Percentiles rank a stretch among this genome's conserved stretches.
phyloP scores from a whole-genome alignment of 345 rosid species.

The Populus alba region DNA sequence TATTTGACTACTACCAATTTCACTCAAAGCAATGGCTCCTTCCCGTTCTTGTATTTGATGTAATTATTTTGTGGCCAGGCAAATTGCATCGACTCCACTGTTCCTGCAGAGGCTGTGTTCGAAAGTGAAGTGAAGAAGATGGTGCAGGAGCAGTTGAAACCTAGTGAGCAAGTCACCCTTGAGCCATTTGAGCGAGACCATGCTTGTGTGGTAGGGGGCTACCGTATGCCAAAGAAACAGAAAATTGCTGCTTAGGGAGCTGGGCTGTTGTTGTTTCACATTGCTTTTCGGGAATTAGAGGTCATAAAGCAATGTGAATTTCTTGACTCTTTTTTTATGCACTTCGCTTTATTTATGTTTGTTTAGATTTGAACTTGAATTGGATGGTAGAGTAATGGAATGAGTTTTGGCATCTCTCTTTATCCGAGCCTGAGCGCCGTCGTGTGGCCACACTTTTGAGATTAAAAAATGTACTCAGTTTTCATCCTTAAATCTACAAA shows the following conservation, averaged over 20 bases:
- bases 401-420: no score
- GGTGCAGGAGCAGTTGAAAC: conserved; percentile 81
- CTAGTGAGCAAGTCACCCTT: conserved; percentile 80
- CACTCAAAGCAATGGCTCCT: not conserved
- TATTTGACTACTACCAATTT: not conserved
- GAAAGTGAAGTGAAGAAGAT: conserved; percentile 84
- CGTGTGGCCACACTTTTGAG: no score
- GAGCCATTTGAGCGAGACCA: conserved; percentile 98
- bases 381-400: no score
- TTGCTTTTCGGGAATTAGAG: not conserved
- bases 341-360: not conserved
- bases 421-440: no score
- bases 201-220: conserved; percentile 88
- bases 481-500: no score
- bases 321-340: not conserved
- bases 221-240: conserved; percentile 84
- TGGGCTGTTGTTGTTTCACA: not conserved
- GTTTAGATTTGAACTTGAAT: not conserved
- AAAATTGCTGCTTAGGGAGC: conserved; percentile 32
- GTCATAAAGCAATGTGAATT: not conserved
- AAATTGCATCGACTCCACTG: conserved; percentile 89
- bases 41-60: not conserved
- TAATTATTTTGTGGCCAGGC: conserved; percentile 41
- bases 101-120: conserved; percentile 80
- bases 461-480: no score